phyloP scores from a whole-genome alignment of 2,329 filamentous ascomycete genomes.

The Fusarium avenaceum region DNA sequence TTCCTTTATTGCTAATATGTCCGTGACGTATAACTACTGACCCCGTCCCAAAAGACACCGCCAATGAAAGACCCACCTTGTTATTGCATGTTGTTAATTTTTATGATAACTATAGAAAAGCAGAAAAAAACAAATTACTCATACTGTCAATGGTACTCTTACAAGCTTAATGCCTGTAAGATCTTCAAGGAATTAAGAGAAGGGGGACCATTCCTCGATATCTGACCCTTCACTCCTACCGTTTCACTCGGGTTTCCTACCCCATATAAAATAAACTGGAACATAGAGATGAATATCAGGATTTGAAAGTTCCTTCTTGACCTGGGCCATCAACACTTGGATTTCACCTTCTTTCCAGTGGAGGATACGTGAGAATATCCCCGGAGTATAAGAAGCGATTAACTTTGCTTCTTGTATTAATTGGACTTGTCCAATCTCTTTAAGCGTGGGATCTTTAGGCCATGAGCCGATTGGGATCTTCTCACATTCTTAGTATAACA shows the following conservation, averaged over 20 bases:
- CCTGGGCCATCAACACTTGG: conserved; percentile 32
- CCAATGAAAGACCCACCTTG: no score
- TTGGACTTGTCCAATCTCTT: conserved; percentile 28
- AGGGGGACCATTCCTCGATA: no score
- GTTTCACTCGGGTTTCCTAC: conserved; percentile 10
- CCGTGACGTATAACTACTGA: no score
- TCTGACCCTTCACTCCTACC: no score
- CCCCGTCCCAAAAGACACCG: no score
- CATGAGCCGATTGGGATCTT: conserved; percentile 25
- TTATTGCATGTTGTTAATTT: no score
- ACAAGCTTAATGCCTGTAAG: no score
- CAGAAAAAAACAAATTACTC: no score
- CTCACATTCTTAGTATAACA: background rate
- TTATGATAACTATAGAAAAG: no score
- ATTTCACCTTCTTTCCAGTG: conserved; percentile 32
- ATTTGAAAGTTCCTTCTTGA: conserved; percentile 36
- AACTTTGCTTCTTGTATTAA: conserved; percentile 22
- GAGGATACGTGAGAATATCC: conserved; percentile 24
- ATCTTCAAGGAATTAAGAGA: no score
- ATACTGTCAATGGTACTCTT: no score
- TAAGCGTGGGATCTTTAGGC: conserved; percentile 24
- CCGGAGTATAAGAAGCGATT: conserved; percentile 33
- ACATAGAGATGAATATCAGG: conserved; percentile 33
- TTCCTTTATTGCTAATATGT: no score
- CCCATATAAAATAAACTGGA: conserved; percentile 31